Evolutionary conservation across 2,329 filamentous ascomycete genomes (phyloP), one percentile per base, ranked within the genome.

Genomic region (Bertia moriformis): DNA sequence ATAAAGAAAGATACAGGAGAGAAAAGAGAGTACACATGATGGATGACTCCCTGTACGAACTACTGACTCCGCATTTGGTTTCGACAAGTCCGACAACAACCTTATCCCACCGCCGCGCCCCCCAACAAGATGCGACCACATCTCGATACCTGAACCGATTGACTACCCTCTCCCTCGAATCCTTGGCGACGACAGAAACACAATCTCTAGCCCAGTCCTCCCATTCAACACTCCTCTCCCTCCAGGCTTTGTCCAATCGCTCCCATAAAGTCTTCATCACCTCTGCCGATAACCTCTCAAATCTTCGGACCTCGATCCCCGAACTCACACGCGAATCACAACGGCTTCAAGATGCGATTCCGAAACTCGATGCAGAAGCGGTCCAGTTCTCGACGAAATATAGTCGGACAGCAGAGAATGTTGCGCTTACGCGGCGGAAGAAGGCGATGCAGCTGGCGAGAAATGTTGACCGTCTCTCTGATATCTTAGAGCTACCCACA

Each of bases 401-500:
- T 56, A 81, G 80, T 57, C 83, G 83, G 51, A 75, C 72, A 40
- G 70, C 70, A 39, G 76, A 82, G 43, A 80, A 77, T 47, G 70
- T 77, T 38, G 67, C 85, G 1, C 66, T 95, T 19, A 77, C 78
- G 38, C 65, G 79, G 18, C 74, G 91, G 46, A 84, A 83, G 50
- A 79, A 82, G 52, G 83, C 85, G 0, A 72, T 95, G 51, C 69
- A 93, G 17, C 67, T 96, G 14, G 75, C 85, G 14, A 73, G 84
- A 37, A 96, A 95, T 54, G 80, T 89, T 19, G 89, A 95, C 55
- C 77, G 89, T 40, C 69, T 96, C 3, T 82, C 87, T 19, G 88
- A 95, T 55, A 79, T 96, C 20, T 74, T 98, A 42, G 89, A 96
- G 51, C 71, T 98, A 19, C 91, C 91, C 1, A 78, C 82, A 0